A percentile compares a stretch with the other conserved stretches of the same genome.
phyloP scores from a whole-genome alignment of 768 basidiomycete genomes.

The Tulasnella sp. region DNA sequence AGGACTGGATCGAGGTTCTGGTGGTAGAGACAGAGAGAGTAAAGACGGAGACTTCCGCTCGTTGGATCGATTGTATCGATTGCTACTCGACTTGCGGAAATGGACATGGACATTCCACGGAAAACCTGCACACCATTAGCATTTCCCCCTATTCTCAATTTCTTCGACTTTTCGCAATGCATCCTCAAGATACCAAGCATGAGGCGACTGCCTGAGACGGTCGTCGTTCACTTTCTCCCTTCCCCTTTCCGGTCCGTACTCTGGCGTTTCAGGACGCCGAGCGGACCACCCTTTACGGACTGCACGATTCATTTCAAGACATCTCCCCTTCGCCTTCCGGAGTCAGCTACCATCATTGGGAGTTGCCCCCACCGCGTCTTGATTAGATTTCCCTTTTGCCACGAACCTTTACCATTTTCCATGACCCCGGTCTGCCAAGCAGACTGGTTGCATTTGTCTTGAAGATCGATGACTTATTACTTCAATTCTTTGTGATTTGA shows the following conservation, averaged over 20 bases:
- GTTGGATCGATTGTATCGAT: neutral
- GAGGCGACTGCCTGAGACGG: neutral
- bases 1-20: neutral
- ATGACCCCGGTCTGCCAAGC: neutral
- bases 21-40: neutral
- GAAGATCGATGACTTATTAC: conserved; percentile 2
- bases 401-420: neutral
- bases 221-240: neutral
- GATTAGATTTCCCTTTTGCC: neutral
- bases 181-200: conserved; percentile 1
- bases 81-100: neutral
- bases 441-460: neutral
- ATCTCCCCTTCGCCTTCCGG: neutral
- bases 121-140: neutral
- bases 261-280: neutral
- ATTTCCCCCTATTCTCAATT: neutral
- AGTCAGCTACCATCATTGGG: neutral
- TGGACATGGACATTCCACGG: neutral
- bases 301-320: neutral
- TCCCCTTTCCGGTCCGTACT: neutral
- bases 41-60: neutral
- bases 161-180: neutral
- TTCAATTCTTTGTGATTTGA: neutral
- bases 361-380: neutral
- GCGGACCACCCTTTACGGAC: neutral